These are phyloP conservation scores for Thoreauomyces humboldtii DNA, from an alignment of 192 early-diverging fungal species.

Conservation along the genomic window DNA sequence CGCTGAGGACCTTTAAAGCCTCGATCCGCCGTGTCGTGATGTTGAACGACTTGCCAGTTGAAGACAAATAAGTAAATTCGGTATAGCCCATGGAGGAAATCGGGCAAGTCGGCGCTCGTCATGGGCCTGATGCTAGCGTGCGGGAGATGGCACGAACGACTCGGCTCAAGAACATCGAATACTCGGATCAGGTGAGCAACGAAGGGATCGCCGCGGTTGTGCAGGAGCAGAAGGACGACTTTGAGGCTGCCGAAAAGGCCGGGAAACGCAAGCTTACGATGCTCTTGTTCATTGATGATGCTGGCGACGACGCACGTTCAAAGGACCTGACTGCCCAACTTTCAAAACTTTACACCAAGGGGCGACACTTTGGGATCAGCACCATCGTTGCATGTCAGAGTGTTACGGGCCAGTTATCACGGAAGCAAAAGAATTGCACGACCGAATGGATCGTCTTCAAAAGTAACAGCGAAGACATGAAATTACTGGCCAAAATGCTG, in stretches of 20 bases:
- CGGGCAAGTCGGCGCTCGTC: constrained; percentile 11
- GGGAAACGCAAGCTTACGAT: constrained; percentile 8
- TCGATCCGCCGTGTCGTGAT: neutral
- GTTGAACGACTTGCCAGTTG: neutral
- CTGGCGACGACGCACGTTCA: constrained; percentile 8
- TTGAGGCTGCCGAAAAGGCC: neutral
- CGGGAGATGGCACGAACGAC: constrained; percentile 9
- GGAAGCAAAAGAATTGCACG: constrained; percentile 17
- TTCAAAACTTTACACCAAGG: constrained; percentile 17
- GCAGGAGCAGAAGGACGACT: constrained; percentile 11
- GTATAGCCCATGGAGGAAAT: neutral
- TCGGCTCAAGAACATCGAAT: constrained; percentile 18
- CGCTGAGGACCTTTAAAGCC: constrained; percentile 1
- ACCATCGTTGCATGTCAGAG: constrained; percentile 3
- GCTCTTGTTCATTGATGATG: constrained; percentile 18
- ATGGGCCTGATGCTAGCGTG: constrained; percentile 7
- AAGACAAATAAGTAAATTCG: neutral
- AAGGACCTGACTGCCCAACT: constrained; percentile 14
- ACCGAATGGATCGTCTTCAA: constrained; percentile 18
- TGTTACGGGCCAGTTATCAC: constrained; percentile 6
- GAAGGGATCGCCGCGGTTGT: neutral
- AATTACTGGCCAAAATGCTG: constrained; percentile 5
- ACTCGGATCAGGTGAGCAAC: constrained; percentile 17
- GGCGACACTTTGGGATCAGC: neutral
- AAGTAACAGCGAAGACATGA: constrained; percentile 24